Evolutionary conservation across 768 basidiomycete genomes (phyloP), one percentile per base, ranked within the genome.

Genomic region (Panaeolus papilionaceus): DNA sequence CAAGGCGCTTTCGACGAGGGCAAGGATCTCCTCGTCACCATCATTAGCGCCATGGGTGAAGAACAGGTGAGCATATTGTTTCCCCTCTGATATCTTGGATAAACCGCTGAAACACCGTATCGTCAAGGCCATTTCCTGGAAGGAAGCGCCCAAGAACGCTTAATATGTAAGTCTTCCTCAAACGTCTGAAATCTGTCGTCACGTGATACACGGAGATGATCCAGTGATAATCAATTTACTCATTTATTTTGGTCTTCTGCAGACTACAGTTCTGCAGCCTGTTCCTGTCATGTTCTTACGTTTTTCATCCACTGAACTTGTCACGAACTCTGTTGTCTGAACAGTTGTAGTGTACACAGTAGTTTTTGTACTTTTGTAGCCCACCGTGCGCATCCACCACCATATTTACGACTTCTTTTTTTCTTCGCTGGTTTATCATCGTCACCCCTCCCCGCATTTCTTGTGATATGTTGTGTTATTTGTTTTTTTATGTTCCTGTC

Each of bases 11-110:
- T 98, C 75, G 93, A 98, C 0, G 89, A 84, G 0, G 95, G 92
- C 80, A 94, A 95, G 81, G 95, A 96, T 68, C 83, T 96, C 70
- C 82, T 93, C 67, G 89, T 96, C 80, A 96, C 94, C 73, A 89
- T 95, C 76, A 83, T 95, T 78, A 81, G 85, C 72, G 92, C 97
- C 75, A 98, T 99, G 96, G 86, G 85, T 69, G 95, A 98, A 82
- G 96, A 98, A 83, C 91, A 91, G 85, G 90, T 87, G 70, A 23
- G 75, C 42, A 20, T 38, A 39, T 26, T 20, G 4, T 49, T 44
- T 16, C 42, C 14, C 42, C 40, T 38, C 44, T 42, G 16, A 39
- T 26, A 66, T 67, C 20, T 69, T 64, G 8, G 12, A 61, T 65
- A 26, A 62, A 44, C 11, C 45, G 68, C 47, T 70, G 28, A 33